Evolutionary conservation across 1,284 basidiomycete species (phyloP), one percentile per base, ranked within the genome.

Genomic region (Naganishia sp.): DNA sequence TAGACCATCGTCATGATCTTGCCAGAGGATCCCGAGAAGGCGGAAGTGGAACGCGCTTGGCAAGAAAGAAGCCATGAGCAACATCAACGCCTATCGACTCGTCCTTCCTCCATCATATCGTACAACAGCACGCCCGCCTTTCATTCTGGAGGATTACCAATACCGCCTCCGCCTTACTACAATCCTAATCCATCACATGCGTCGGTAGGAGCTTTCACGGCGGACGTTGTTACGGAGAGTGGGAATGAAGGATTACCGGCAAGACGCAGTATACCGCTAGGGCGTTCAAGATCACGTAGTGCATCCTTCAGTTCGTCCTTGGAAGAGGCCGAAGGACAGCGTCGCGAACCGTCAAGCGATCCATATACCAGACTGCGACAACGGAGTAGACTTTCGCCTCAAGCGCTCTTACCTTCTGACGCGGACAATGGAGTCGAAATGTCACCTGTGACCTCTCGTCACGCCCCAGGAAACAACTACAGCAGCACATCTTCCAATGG

Each of bases 11-110:
- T 54, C 64, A 80, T 80, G 79, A 80, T 80, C 69, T 77, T 80
- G 67, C 79, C 79, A 3, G 78, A 78, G 50, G 79, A 80, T 72
- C 70, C 76, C 2, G 79, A 80, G 67, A 80, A 80, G 70, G 78
- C 78, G 63, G 75, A 48, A 1, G 23, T 66, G 10, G 59, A 65
- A 55, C 60, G 65, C 18, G 44, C 57, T 55, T 36, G 59, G 66
- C 55, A 77, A 16, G 70, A 73, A 57, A n/a, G 46, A 11, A 39
- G 55, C 7, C 25, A 39, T 18, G 21, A 43, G 5, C 54, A 39
- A 7, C 63, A 48, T 13, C 43, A 33, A 9, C 63, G 52, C 5
- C 23, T 42, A 6, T 49, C 52, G 25, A 33, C 63, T 23, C 63
- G 43, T 33, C 50, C 43, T 5, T 49, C 60, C 23, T 59, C 43